These are phyloP conservation scores for Vitis cinerea DNA, from an alignment of 164 flowering plant genomes.

Conservation along the genomic window DNA sequence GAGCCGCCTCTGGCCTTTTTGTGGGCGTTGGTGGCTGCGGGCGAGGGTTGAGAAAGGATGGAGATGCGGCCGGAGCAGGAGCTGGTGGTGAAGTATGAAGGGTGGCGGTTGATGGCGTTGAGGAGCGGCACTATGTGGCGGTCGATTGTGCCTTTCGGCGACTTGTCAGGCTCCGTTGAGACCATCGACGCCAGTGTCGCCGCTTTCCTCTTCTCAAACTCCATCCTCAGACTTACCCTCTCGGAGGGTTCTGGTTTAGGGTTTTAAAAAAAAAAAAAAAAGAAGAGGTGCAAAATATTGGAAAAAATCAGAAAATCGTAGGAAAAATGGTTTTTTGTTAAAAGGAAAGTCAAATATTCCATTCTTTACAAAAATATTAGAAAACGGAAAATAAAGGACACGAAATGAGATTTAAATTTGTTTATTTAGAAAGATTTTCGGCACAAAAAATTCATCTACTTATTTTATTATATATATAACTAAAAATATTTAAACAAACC, in stretches of 20 bases:
- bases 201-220: conserved; percentile 79
- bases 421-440: too few species aligned
- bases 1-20: conserved; percentile 73
- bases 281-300: too few species aligned
- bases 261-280: background rate
- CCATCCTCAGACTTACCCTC: conserved; percentile 34
- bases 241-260: background rate
- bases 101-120: conserved; percentile 56
- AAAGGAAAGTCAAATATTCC: too few species aligned
- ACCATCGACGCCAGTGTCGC: conserved; percentile 48
- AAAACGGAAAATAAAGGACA: too few species aligned
- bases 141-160: conserved; percentile 82
- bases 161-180: conserved; percentile 58
- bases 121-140: conserved; percentile 73
- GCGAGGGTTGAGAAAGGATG: conserved; percentile 64
- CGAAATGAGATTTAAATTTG: too few species aligned
- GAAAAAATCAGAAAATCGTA: background rate
- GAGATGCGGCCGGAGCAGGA: conserved; percentile 97
- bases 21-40: conserved; percentile 23
- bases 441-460: too few species aligned
- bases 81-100: conserved; percentile 87
- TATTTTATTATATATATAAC: too few species aligned
- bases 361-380: too few species aligned
- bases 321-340: background rate
- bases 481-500: too few species aligned